These are phyloP conservation scores for Combretum micranthum DNA, from an alignment of 345 rosid genomes.

Conservation along the genomic window DNA sequence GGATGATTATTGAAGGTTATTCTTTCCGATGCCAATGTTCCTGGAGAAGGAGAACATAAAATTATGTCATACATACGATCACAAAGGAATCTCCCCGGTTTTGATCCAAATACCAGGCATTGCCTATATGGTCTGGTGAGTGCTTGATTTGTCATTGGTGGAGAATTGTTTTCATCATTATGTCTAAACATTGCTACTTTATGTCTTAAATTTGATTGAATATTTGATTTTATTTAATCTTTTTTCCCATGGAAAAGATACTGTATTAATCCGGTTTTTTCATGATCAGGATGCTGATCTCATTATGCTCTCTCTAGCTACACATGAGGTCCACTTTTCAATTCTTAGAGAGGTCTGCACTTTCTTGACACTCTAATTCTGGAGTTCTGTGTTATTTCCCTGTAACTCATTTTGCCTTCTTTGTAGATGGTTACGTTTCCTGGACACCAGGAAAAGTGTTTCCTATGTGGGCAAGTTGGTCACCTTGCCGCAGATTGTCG, in stretches of 20 bases:
- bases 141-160: conserved; percentile 4
- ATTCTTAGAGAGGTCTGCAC: conserved; percentile 82
- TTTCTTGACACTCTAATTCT: background rate
- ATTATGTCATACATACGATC: conserved; percentile 89
- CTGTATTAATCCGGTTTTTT: conserved; percentile 2
- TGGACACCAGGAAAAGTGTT: conserved; percentile 95
- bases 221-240: conserved; percentile 2
- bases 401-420: conserved; percentile 5
- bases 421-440: conserved; percentile 73
- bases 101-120: conserved; percentile 87
- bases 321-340: conserved; percentile 98
- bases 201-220: no score
- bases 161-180: background rate
- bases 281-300: conserved; percentile 91
- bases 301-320: conserved; percentile 93
- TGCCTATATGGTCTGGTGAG: conserved; percentile 94
- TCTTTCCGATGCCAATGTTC: conserved; percentile 93
- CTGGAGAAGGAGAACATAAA: conserved; percentile 99
- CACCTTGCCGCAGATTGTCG: conserved; percentile 95
- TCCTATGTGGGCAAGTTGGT: conserved; percentile 84
- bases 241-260: background rate
- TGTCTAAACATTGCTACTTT: background rate
- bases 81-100: conserved; percentile 81
- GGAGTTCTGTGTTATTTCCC: conserved; percentile 5
- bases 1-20: conserved; percentile 84